Conservation (phyloP, 495 filamentous ascomycete genomes). For the Trichoderma asperelloides region DNA sequence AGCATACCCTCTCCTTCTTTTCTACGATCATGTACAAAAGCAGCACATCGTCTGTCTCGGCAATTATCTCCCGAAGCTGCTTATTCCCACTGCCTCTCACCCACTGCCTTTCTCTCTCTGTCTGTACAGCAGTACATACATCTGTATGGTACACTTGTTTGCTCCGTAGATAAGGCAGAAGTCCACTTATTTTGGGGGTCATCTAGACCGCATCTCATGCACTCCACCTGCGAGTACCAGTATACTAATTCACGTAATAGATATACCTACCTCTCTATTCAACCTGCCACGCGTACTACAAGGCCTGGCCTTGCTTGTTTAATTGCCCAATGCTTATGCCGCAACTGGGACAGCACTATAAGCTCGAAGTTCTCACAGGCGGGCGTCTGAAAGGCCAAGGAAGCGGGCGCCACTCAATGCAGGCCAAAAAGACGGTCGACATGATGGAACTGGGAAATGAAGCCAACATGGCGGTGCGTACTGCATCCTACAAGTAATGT, state of each 20-base stretch:
- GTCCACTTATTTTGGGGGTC: neutral
- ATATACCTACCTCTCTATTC: no score
- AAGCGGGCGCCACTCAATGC: no score
- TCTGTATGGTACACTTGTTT: no score
- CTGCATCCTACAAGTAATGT: no score
- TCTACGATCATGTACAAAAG: neutral
- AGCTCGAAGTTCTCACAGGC: neutral
- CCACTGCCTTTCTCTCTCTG: neutral
- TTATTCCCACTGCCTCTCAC: neutral
- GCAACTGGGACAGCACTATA: neutral
- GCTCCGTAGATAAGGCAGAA: neutral
- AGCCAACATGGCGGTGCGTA: no score
- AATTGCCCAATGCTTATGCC: no score
- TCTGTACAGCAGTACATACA: neutral
- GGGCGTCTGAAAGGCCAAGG: neutral
- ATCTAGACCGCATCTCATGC: neutral
- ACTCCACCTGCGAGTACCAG: neutral
- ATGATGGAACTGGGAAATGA: no score
- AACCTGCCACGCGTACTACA: no score
- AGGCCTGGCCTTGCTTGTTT: no score
- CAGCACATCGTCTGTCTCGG: neutral
- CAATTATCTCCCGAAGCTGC: neutral
- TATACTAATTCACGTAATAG: neutral
- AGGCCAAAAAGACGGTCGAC: no score
- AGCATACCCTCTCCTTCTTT: neutral